Evolutionary conservation across 108 stramenopile species (phyloP), one percentile per base, ranked within the genome.

Genomic region (Nitzschia putrida): DNA sequence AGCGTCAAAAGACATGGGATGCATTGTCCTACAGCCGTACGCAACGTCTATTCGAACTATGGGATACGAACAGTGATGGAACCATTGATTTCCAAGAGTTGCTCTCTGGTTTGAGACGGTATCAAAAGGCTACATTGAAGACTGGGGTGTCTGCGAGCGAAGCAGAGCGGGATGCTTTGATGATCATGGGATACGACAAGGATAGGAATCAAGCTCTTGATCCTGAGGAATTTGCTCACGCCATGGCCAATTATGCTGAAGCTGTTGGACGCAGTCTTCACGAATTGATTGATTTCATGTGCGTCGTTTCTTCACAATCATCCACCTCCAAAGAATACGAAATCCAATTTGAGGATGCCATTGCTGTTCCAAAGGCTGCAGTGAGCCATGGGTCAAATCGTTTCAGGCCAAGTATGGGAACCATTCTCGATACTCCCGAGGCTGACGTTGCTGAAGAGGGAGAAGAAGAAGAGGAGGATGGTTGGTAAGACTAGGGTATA

Each of bases 271-370:
- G 45, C 0, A 47, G 60, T 51, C 43, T 82, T 20, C 81, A 78
- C 39, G 75, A 82, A 47, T 49, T 82, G 53, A 74, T 82, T 42
- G 81, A 82, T 44, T 78, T 78, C 26, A 81, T 81, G 80, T 73
- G 66, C 49, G 77, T 78, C 20, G 76, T 73, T 5, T 63, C 80
- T 37, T 52, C 57, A 10, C 50, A 69, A 61, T 49, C 73, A 6
- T 38, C 47, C 21, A 44, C 52, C 18, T 60, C 49, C 12, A 18
- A 44, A 26, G 74, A 76, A 47, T 76, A 67, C 57, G 74, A 76
- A 68, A 37, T 69, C 61, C 34, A 43, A 56, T 47, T 58, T 47
- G 25, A 76, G 37, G 52, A 47, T 20, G 41, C 23, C 53, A 54
- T 63, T 14, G 20, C 25, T 6, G 44, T 57, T 2, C 58, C 39